These are phyloP conservation scores for Pelargonium fulgidum DNA, from an alignment of 441 rosid species.

Conservation along the genomic window DNA sequence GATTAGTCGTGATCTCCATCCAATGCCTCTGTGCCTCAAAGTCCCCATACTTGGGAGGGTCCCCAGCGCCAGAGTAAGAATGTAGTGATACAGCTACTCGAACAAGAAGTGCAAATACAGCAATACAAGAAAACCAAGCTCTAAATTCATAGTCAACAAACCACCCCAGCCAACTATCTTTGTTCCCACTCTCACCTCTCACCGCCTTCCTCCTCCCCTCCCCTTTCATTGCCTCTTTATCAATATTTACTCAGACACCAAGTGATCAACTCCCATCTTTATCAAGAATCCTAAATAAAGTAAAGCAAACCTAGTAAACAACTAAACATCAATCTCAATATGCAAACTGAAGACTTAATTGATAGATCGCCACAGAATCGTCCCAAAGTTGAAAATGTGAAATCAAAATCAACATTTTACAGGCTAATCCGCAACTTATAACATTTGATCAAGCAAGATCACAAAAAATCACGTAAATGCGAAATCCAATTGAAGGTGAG, in stretches of 20 bases:
- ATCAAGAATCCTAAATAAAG: not conserved
- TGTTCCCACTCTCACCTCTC: not conserved
- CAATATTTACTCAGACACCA: not conserved
- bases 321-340: not conserved
- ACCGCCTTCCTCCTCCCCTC: not conserved
- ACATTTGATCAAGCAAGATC: too few species aligned
- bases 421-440: too few species aligned
- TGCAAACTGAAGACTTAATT: not conserved
- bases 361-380: too few species aligned
- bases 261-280: not conserved
- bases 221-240: not conserved
- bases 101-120: constrained; percentile 59
- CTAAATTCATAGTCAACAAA: constrained; percentile 37
- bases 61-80: constrained; percentile 75
- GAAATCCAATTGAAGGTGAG: too few species aligned
- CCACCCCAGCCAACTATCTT: constrained; percentile 27
- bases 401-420: too few species aligned
- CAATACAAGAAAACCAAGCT: constrained; percentile 41
- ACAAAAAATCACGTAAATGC: too few species aligned
- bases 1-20: constrained; percentile 89
- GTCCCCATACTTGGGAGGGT: constrained; percentile 79
- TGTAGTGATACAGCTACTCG: constrained; percentile 64
- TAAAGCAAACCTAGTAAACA: not conserved
- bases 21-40: constrained; percentile 94
- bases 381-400: too few species aligned